Conservation (phyloP, 352 stramenopile species). For the Sclerospora graminicola region DNA sequence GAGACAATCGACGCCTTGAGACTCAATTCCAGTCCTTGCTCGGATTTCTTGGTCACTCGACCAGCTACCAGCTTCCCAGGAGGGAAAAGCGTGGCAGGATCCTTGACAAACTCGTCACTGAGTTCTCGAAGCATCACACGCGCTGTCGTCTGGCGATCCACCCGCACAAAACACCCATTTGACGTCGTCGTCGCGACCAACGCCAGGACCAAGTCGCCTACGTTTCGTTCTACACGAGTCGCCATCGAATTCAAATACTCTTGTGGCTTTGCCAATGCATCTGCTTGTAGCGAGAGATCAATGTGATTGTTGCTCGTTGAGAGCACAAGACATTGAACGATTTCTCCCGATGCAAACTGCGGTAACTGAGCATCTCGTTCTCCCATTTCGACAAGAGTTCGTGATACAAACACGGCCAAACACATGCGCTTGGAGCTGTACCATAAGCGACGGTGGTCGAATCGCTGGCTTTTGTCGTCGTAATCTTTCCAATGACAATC, state of each 20-base stretch:
- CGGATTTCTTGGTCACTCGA: conserved; percentile 86
- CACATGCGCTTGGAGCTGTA: conserved; percentile 63
- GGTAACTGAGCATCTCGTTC: conserved; percentile 57
- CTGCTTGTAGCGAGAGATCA: conserved; percentile 66
- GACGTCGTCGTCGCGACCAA: conserved; percentile 88
- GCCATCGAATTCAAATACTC: conserved; percentile 40
- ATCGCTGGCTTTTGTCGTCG: conserved; percentile 58
- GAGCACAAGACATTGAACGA: conserved; percentile 73
- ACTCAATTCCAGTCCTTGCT: conserved; percentile 86
- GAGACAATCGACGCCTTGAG: conserved; percentile 91
- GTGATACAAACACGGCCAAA: conserved; percentile 79
- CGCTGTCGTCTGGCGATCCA: conserved; percentile 80
- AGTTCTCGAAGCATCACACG: conserved; percentile 93
- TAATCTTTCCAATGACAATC: conserved; percentile 67
- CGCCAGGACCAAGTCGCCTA: conserved; percentile 84
- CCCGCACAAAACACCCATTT: conserved; percentile 90
- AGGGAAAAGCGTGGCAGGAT: conserved; percentile 85
- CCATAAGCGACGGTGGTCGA: conserved; percentile 76
- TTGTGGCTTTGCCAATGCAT: conserved; percentile 40
- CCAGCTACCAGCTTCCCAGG: conserved; percentile 90
- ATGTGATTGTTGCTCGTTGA: conserved; percentile 33
- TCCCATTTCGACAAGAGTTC: conserved; percentile 64
- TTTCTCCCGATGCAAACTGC: conserved; percentile 49
- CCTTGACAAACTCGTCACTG: conserved; percentile 91
- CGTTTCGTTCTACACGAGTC: conserved; percentile 22